Evolutionary conservation across 352 stramenopile genomes (phyloP).

Genomic region (Detonula confervacea): DNA sequence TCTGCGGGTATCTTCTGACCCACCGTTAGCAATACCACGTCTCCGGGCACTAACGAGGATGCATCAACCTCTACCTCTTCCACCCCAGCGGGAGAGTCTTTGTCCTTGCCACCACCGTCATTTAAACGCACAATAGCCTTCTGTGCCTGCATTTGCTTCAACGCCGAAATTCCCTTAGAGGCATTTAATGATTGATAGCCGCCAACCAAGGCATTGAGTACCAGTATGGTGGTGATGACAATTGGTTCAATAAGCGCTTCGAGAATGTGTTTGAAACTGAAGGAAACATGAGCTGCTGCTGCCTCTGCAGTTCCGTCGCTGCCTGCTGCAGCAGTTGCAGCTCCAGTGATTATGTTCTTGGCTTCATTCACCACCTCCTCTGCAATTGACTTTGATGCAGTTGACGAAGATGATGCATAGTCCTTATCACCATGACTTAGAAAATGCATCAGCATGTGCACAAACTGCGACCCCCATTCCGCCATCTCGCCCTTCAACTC

Average conservation of each 20-base stretch:
- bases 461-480: slow-evolving; percentile 75
- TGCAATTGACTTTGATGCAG: slow-evolving; percentile 25
- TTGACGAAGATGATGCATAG: slow-evolving; percentile 6
- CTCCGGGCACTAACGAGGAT: slow-evolving; percentile 93
- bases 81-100: slow-evolving; percentile 15
- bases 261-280: slow-evolving; percentile 47
- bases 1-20: slow-evolving; percentile 97
- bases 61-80: slow-evolving; percentile 84
- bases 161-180: slow-evolving; percentile 91
- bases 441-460: slow-evolving; percentile 87
- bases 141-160: slow-evolving; percentile 94
- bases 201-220: slow-evolving; percentile 94
- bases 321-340: not conserved
- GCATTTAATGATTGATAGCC: slow-evolving; percentile 95
- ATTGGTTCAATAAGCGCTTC: slow-evolving; percentile 92
- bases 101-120: slow-evolving; percentile 80
- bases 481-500: slow-evolving; percentile 81
- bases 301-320: not conserved
- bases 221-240: slow-evolving; percentile 95
- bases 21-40: slow-evolving; percentile 94
- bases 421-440: slow-evolving; percentile 77
- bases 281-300: not conserved
- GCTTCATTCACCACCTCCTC: slow-evolving; percentile 42
- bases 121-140: too few relatives aligned
- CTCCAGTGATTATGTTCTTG: slow-evolving; percentile 25